These are phyloP conservation scores for Panicum virgatum DNA, from an alignment of 202 grass and related monocot species.

Conservation along the genomic window DNA sequence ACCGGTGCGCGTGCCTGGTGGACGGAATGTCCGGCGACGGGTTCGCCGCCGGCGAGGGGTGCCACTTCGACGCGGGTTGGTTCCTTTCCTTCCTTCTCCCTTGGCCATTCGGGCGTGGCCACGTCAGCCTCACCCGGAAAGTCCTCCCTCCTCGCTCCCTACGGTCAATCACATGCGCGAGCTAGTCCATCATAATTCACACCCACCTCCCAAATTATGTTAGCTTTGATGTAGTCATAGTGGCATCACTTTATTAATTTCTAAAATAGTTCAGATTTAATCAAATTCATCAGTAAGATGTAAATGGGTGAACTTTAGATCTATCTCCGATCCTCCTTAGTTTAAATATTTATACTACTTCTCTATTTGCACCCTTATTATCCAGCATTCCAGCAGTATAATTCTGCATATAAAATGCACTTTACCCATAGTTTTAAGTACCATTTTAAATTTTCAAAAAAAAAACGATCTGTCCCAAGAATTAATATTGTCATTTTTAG, in stretches of 20 bases:
- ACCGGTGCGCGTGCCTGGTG: constrained; percentile 40
- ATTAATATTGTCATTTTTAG: not conserved
- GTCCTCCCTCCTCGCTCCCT: too few relatives aligned
- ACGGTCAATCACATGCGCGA: constrained; percentile 5
- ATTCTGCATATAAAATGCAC: too few relatives aligned
- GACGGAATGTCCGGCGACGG: constrained; percentile 61
- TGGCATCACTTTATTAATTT: not conserved
- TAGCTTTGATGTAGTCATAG: not conserved
- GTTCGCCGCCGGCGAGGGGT: constrained; percentile 52
- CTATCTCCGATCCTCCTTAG: too few relatives aligned
- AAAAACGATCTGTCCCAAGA: not conserved
- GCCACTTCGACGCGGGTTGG: constrained; percentile 39
- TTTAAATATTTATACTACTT: too few relatives aligned
- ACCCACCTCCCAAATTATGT: not conserved
- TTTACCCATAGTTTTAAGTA: too few relatives aligned
- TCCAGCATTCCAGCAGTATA: not conserved
- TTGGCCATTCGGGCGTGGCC: not conserved
- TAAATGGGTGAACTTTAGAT: too few relatives aligned
- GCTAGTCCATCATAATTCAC: constrained; percentile 11
- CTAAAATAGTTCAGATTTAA: not conserved
- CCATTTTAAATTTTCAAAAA: not conserved
- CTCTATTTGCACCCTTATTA: too few relatives aligned
- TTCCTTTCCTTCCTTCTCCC: not conserved
- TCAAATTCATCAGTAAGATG: too few relatives aligned
- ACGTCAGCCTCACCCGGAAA: not conserved